Conservation (phyloP, 2,329 filamentous ascomycete species). For the Elsinoe batatas region DNA sequence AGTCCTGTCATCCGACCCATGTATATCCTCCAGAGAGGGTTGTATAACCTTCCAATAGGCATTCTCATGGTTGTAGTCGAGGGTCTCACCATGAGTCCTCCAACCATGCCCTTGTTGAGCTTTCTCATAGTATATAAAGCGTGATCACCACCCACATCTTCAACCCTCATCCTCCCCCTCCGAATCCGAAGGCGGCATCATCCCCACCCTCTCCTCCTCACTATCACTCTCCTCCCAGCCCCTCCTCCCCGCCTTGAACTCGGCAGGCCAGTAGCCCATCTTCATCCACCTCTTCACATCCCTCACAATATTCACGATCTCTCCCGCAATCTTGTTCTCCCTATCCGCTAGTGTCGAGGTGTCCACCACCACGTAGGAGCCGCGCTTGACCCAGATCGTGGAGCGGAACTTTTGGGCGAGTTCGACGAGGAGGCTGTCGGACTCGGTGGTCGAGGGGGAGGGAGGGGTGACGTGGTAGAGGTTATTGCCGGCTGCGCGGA, state of each 20-base stretch:
- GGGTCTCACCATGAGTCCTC: no score
- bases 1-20: no score
- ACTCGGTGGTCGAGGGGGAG: slow-evolving; percentile 42
- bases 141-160: background rate
- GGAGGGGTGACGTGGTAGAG: slow-evolving; percentile 61
- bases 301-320: slow-evolving; percentile 85
- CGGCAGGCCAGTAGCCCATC: slow-evolving; percentile 62
- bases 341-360: slow-evolving; percentile 53
- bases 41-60: no score
- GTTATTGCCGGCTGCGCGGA: slow-evolving; percentile 80
- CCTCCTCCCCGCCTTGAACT: slow-evolving; percentile 40
- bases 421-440: slow-evolving; percentile 63
- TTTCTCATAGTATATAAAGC: no score
- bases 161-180: slow-evolving; percentile 54
- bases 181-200: slow-evolving; percentile 74
- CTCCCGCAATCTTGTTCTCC: slow-evolving; percentile 70
- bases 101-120: background rate
- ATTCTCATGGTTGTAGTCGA: no score
- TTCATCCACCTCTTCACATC: slow-evolving; percentile 92
- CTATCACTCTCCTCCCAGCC: slow-evolving; percentile 54
- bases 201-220: slow-evolving; percentile 68
- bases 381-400: slow-evolving; percentile 85
- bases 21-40: no score
- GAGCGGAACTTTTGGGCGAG: slow-evolving; percentile 78
- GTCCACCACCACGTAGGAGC: slow-evolving; percentile 79